Conservation (phyloP, 768 basidiomycete species). For the Suillus subaureus region DNA sequence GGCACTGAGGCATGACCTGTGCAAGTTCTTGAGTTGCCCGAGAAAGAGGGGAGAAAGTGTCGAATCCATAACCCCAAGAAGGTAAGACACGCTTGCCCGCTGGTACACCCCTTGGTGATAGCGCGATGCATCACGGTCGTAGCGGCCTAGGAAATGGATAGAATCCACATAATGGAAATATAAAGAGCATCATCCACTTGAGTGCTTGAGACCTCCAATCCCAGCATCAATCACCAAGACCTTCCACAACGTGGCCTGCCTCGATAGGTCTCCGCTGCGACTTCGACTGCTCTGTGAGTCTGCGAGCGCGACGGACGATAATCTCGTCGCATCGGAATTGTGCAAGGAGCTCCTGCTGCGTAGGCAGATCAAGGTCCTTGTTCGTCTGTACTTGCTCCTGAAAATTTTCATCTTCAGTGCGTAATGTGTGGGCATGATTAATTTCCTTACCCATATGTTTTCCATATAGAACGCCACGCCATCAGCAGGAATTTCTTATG, state of each 20-base stretch:
- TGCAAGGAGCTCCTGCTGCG: slow-evolving; percentile 95
- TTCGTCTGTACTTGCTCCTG: slow-evolving; percentile 98
- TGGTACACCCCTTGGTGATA: slow-evolving; percentile 94
- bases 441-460: slow-evolving; percentile 84
- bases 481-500: slow-evolving; percentile 97
- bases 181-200: slow-evolving; percentile 48
- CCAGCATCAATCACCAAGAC: slow-evolving; percentile 81
- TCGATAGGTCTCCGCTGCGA: slow-evolving; percentile 85
- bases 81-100: slow-evolving; percentile 86
- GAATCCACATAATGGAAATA: slow-evolving; percentile 5
- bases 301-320: slow-evolving; percentile 70
- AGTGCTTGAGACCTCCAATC: slow-evolving; percentile 78
- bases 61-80: slow-evolving; percentile 73
- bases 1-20: slow-evolving; percentile 72
- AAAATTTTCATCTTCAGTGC: neutral
- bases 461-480: slow-evolving; percentile 98
- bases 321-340: slow-evolving; percentile 99
- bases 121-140: slow-evolving; percentile 92
- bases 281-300: slow-evolving; percentile 81
- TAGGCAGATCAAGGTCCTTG: slow-evolving; percentile 96
- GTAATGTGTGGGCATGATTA: neutral
- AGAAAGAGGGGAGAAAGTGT: slow-evolving; percentile 86
- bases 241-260: slow-evolving; percentile 82
- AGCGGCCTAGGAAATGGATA: slow-evolving; percentile 58
- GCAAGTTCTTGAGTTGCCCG: slow-evolving; percentile 95